Base-by-base conservation (phyloP, 164 flowering plant species). In the Houttuynia cordata region DNA sequence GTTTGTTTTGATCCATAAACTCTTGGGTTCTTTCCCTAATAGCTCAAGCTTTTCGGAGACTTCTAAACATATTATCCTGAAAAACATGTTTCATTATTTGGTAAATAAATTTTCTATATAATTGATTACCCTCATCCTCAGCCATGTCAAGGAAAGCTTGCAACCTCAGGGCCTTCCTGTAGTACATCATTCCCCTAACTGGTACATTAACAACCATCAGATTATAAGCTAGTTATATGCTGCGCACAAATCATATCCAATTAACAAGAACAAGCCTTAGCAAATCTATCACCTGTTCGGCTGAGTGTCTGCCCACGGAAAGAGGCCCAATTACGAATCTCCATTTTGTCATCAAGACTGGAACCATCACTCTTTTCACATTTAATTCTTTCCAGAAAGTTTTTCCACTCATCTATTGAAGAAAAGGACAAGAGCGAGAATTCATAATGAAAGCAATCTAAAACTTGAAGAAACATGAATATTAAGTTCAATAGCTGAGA, bases 111-210 rank as follows among this genome's bases (percentile, higher is more conserved):
- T 17, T 51, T 52, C 23, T 54, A 30, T 1, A 0, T 17, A 3
- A 24, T 30, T 54, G 34, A 54, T 30, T 30, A 90, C 96, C 94
- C 78, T 81, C 79, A 70, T 83, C 86, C 55, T 81, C 80, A 24
- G 87, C 85, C 93, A 83, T 77, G 74, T 93, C 99, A 66, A 93
- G 91, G 72, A 87, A 86, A 57, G 94, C 92, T 80, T 93, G 97
- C 61, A 93, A 65, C 71, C 79, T 86, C 56, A 93, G 64, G 57
- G 99, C 99, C 76, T 86, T 79, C 66, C 83, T 73, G 56, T 86
- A 90, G 73, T 93, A 93, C 97, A 90, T 93, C 96, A 93, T 93
- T 73, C 97, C 99, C 68, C 99, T 74, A 30, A 93, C 99, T 92
- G 80, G 68, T 12, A 59, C 21, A 42, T 39, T 24, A 59, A 41